These are phyloP conservation scores for Catunica adiposa DNA, from an alignment of 2,329 filamentous ascomycete species.

Conservation along the genomic window DNA sequence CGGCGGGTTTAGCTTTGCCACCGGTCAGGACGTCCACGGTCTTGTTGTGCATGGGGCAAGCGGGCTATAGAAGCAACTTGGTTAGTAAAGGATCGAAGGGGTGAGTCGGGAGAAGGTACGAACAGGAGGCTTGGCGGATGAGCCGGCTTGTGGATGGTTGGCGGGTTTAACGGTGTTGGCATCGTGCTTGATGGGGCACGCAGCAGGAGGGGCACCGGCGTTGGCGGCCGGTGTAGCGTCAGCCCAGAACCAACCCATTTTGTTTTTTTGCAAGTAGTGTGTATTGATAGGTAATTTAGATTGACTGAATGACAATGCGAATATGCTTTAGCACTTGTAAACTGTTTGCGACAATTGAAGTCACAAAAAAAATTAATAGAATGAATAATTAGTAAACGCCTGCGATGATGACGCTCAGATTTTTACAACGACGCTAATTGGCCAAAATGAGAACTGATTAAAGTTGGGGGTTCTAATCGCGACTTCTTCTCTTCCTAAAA, in stretches of 20 bases:
- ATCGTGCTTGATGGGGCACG: conserved; percentile 9
- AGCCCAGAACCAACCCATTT: conserved; percentile 50
- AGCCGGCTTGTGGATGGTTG: conserved; percentile 1
- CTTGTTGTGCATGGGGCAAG: conserved; percentile 42
- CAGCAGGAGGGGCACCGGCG: not conserved
- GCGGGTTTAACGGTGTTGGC: not conserved
- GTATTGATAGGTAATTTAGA: too few relatives aligned
- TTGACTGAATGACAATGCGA: conserved; percentile 5
- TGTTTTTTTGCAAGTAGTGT: conserved; percentile 1
- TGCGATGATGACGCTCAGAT: conserved; percentile 4
- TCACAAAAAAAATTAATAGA: not conserved
- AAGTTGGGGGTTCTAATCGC: not conserved
- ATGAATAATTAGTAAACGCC: not conserved
- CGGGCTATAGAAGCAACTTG: conserved; percentile 23
- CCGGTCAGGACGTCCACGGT: conserved; percentile 30
- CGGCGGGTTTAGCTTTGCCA: conserved; percentile 17
- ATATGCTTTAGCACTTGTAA: conserved; percentile 1
- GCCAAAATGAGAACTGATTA: not conserved
- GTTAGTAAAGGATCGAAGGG: not conserved
- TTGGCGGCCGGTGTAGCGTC: conserved; percentile 24
- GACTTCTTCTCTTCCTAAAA: not conserved
- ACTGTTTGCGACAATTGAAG: not conserved
- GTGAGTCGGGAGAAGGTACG: not conserved
- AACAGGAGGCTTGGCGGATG: conserved; percentile 9
- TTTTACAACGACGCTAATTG: conserved; percentile 12